These are phyloP conservation scores for Pulveroboletus sp. DNA, from an alignment of 768 basidiomycete genomes.

Conservation along the genomic window DNA sequence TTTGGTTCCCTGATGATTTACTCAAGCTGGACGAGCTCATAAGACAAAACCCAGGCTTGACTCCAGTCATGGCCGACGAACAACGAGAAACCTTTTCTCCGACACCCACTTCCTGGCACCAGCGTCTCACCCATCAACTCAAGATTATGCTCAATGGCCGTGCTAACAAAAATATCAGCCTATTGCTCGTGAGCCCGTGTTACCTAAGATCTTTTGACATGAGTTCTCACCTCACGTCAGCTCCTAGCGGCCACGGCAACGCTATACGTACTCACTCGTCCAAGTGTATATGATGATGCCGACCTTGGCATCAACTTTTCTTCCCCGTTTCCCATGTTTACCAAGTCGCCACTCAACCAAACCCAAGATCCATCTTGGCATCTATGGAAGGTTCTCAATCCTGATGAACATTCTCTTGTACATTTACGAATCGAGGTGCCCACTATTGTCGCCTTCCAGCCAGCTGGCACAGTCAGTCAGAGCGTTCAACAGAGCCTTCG, in stretches of 20 bases:
- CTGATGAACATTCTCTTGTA: conserved; percentile 55
- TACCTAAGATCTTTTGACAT: neutral
- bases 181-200: conserved; percentile 59
- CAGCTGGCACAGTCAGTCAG: conserved; percentile 31
- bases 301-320: conserved; percentile 15
- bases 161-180: conserved; percentile 71
- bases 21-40: conserved; percentile 78
- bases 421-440: conserved; percentile 82
- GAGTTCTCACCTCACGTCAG: conserved; percentile 34
- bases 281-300: conserved; percentile 34
- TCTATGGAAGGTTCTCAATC: conserved; percentile 78
- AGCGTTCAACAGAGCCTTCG: conserved; percentile 34
- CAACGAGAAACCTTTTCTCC: conserved; percentile 22
- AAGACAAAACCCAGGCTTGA: conserved; percentile 59
- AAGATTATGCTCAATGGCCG: conserved; percentile 56
- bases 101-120: conserved; percentile 31
- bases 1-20: conserved; percentile 10
- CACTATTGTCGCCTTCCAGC: conserved; percentile 62
- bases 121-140: conserved; percentile 16
- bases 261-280: conserved; percentile 67
- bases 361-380: conserved; percentile 51
- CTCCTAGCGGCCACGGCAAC: conserved; percentile 73
- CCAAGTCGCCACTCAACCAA: conserved; percentile 27
- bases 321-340: conserved; percentile 31
- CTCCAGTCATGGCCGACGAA: conserved; percentile 36